Evolutionary conservation across 768 basidiomycete species (phyloP), one percentile per base, ranked within the genome.

Genomic region (Panaeolus cyanescens): DNA sequence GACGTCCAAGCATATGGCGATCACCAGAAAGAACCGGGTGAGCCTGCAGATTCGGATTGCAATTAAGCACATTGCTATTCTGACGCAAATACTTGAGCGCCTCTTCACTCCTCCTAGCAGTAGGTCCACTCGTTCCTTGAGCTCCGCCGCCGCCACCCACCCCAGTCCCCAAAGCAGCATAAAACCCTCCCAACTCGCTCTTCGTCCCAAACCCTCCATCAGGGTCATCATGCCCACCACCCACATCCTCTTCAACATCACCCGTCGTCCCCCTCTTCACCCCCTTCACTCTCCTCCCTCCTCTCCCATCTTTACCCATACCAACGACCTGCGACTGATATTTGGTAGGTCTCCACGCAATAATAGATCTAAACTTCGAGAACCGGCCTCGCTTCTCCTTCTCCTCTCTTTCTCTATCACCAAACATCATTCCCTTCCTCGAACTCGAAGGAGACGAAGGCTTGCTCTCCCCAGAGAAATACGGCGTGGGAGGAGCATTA

Each of bases 21-120:
- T n/a, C n/a, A n/a, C n/a, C n/a, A n/a, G n/a, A n/a, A n/a, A n/a
- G n/a, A n/a, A n/a, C n/a, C n/a, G 25, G 45, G 5, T 42, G 39
- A 1, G 22, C 22, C 15, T 4, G 15, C 22, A 12, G 9, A 1
- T 5, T 12, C 10, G 45, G 25, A 4, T 15, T 56, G 25, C 42
- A 40, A 33, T 30, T 45, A 10, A 33, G 28, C 13, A 58, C 45
- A 54, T 45, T 63, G n/a, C 69, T 59, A 72, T 66, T 12, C 70
- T 50, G 65, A 17, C 68, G 67, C 40, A 73, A 68, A 34, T 65
- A 62, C 55, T 72, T 65, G 33, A 78, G 60, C 19, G 74, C 82
- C 64, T 86, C 86, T 62, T 81, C 84, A 65, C 85, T 86, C 57
- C 78, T 68, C 58, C 81, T 62, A 17, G 66, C 65, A 9, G 55